These are phyloP conservation scores for Suhomyces sp. DNA, from an alignment of 805 yeast species.

Conservation along the genomic window DNA sequence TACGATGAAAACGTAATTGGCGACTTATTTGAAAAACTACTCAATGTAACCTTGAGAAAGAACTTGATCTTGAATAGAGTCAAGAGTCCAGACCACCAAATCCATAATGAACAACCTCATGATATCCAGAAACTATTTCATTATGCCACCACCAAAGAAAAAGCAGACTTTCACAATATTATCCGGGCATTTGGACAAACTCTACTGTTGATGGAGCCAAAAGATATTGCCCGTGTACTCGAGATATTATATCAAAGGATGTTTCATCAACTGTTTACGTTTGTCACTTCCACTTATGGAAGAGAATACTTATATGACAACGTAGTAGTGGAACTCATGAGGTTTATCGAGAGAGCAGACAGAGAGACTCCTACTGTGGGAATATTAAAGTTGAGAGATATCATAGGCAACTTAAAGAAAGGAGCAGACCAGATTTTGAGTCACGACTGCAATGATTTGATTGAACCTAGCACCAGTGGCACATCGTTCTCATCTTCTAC, in stretches of 20 bases:
- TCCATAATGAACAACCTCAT: slow-evolving; percentile 3
- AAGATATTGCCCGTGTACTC: slow-evolving; percentile 16
- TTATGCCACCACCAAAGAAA: slow-evolving; percentile 16
- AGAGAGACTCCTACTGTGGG: slow-evolving; percentile 11
- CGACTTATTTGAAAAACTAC: slow-evolving; percentile 12
- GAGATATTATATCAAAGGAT: slow-evolving; percentile 13
- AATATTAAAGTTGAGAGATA: slow-evolving; percentile 19
- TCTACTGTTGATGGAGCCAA: slow-evolving; percentile 21
- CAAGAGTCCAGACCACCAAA: background rate
- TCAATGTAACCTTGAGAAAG: slow-evolving; percentile 13
- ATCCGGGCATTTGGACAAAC: slow-evolving; percentile 31
- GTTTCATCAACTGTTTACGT: slow-evolving; percentile 9
- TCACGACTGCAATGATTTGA: background rate
- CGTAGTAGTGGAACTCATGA: slow-evolving; percentile 18
- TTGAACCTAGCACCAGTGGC: no score
- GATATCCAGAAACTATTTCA: slow-evolving; percentile 15
- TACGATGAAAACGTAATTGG: slow-evolving; percentile 10
- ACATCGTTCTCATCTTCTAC: slow-evolving; percentile 12
- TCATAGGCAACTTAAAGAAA: slow-evolving; percentile 15
- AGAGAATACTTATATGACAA: slow-evolving; percentile 19
- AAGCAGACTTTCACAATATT: slow-evolving; percentile 24
- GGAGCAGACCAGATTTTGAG: background rate
- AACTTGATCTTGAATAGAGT: slow-evolving; percentile 6
- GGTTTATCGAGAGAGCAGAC: slow-evolving; percentile 16
- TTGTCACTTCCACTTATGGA: slow-evolving; percentile 13